These are phyloP conservation scores for Cucurbita ficifolia DNA, from an alignment of 306 rosid genomes.

Conservation along the genomic window DNA sequence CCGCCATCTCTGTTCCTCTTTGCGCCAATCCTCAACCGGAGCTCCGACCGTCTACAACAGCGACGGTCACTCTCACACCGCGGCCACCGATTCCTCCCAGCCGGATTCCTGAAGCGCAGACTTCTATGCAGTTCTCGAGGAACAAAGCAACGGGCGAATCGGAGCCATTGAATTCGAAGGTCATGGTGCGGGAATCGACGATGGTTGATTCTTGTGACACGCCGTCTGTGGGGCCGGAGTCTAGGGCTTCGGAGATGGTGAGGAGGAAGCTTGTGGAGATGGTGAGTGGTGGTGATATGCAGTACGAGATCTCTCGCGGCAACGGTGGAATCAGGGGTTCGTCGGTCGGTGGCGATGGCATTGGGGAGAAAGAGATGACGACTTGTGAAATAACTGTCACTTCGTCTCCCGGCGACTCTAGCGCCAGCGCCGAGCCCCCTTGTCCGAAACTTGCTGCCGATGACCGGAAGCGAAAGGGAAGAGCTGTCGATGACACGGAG, in stretches of 20 bases:
- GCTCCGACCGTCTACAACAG: slow-evolving; percentile 8
- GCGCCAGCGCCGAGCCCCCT: slow-evolving; percentile 31
- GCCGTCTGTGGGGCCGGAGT: slow-evolving; percentile 15
- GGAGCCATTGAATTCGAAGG: slow-evolving; percentile 24
- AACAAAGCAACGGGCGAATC: slow-evolving; percentile 16
- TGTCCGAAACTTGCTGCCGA: slow-evolving; percentile 5
- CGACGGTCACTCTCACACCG: background rate
- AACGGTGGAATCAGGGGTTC: slow-evolving; percentile 11
- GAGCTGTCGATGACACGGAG: slow-evolving; percentile 33
- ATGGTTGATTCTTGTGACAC: slow-evolving; percentile 57
- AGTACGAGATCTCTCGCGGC: slow-evolving; percentile 3
- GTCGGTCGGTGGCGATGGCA: background rate
- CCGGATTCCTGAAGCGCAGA: slow-evolving; percentile 17
- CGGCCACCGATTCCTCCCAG: slow-evolving; percentile 34
- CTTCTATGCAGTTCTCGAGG: slow-evolving; percentile 26
- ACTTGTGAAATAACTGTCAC: slow-evolving; percentile 33
- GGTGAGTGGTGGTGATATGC: background rate
- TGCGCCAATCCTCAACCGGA: slow-evolving; percentile 16
- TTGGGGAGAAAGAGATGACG: slow-evolving; percentile 17
- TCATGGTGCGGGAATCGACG: slow-evolving; percentile 19
- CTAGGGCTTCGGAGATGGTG: slow-evolving; percentile 18
- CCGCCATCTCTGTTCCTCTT: slow-evolving; percentile 5
- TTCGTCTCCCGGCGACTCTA: slow-evolving; percentile 43
- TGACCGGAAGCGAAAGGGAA: slow-evolving; percentile 51
- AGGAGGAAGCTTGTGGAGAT: slow-evolving; percentile 15